Conservation (phyloP, 1,284 basidiomycete genomes). For the Boletellus dicymbophilus region DNA sequence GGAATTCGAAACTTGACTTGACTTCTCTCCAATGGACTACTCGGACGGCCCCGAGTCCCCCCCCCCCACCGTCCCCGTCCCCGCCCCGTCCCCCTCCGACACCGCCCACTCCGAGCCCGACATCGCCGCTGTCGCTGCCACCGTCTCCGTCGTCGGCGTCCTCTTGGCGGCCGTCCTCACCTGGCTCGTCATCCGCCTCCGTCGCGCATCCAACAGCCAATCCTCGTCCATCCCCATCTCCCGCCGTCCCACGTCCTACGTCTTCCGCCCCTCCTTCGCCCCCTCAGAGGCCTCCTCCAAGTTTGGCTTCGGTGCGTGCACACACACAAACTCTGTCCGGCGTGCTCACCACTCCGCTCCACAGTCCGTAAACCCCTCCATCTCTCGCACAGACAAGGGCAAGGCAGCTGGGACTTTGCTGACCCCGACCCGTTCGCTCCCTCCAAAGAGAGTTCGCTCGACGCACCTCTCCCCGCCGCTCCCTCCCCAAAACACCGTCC, state of each 20-base stretch:
- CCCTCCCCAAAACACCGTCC: conserved; percentile 17
- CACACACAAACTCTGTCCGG: too few relatives aligned
- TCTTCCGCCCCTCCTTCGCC: conserved; percentile 24
- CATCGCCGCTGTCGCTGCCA: conserved; percentile 26
- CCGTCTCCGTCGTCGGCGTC: conserved; percentile 28
- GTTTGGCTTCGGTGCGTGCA: conserved; percentile 27
- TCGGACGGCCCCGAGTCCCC: not conserved
- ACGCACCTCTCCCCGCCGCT: not conserved
- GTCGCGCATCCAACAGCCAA: conserved; percentile 6
- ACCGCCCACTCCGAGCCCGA: conserved; percentile 12
- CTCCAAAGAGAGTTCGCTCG: conserved; percentile 4
- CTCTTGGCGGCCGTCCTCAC: conserved; percentile 23
- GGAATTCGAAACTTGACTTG: too few relatives aligned
- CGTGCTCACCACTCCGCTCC: not conserved
- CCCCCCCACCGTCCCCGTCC: not conserved
- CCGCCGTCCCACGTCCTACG: conserved; percentile 15
- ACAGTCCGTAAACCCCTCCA: conserved; percentile 29
- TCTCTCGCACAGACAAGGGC: conserved; percentile 17
- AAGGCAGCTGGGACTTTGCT: conserved; percentile 33
- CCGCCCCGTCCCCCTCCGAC: conserved; percentile 10
- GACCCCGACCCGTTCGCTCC: conserved; percentile 26
- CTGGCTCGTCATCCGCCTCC: conserved; percentile 30
- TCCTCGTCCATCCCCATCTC: conserved; percentile 1
- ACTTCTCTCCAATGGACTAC: too few relatives aligned
- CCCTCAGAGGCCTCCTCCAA: conserved; percentile 31